A percentile compares a stretch with the other conserved stretches of the same genome.
These are phyloP conservation scores for Angophora floribunda DNA, from an alignment of 345 rosid species.

Conservation along the genomic window DNA sequence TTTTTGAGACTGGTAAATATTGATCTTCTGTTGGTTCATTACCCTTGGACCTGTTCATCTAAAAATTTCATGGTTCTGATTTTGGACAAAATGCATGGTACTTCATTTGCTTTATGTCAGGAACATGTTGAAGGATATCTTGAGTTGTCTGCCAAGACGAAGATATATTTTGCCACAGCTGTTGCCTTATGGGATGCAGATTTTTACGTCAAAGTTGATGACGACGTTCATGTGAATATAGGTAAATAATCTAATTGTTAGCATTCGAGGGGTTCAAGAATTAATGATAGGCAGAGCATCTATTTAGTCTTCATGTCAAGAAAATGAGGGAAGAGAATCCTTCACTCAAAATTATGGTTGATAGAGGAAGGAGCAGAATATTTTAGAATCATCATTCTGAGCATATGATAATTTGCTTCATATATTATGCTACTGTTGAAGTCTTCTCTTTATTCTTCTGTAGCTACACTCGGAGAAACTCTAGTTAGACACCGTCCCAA, in stretches of 20 bases:
- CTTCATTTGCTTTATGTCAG: slow-evolving; percentile 20
- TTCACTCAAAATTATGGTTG: not conserved
- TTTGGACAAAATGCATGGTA: not conserved
- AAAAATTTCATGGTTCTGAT: not conserved
- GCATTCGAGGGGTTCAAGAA: not conserved
- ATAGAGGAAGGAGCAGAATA: not conserved
- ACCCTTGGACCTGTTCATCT: not conserved
- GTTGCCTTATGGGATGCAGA: slow-evolving; percentile 91
- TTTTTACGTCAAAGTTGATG: slow-evolving; percentile 95
- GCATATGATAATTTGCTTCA: not conserved
- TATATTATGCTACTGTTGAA: not conserved
- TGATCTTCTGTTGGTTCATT: not conserved
- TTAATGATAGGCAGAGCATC: not conserved
- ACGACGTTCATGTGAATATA: slow-evolving; percentile 96
- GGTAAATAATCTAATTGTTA: slow-evolving; percentile 19
- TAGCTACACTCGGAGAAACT: slow-evolving; percentile 94
- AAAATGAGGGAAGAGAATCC: not conserved
- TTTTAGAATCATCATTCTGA: not conserved
- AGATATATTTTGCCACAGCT: slow-evolving; percentile 87
- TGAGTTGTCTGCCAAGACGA: slow-evolving; percentile 95
- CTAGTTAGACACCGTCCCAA: slow-evolving; percentile 74
- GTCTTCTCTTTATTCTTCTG: not conserved
- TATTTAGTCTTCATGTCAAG: not conserved
- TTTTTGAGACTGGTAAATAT: slow-evolving; percentile 66
- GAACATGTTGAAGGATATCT: slow-evolving; percentile 97